Percentiles rank a stretch among this genome's conserved stretches.
Conservation (phyloP, 2,329 filamentous ascomycete genomes). For the Chaetoscypha palmicola region DNA sequence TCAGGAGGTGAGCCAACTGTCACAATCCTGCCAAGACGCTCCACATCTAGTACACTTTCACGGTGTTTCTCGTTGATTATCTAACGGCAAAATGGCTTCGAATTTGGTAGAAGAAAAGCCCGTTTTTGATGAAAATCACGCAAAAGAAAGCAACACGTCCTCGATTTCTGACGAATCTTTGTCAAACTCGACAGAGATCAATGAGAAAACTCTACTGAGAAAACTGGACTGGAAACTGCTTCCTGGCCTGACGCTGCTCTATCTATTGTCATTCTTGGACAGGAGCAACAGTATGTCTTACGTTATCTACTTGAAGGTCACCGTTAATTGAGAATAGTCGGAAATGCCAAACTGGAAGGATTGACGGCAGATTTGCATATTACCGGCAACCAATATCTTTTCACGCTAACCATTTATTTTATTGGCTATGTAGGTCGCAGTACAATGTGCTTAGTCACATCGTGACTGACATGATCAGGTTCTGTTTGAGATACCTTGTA, state of each 20-base stretch:
- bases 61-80: too few relatives aligned
- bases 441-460: too few relatives aligned
- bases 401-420: conserved; percentile 60
- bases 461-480: conserved; percentile 27
- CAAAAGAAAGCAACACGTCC: conserved; percentile 4
- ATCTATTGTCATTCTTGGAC: conserved; percentile 50
- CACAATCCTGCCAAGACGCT: too few relatives aligned
- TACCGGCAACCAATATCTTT: conserved; percentile 57
- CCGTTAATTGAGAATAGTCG: conserved; percentile 36
- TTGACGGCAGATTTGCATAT: conserved; percentile 45
- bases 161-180: conserved; percentile 16
- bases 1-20: too few relatives aligned
- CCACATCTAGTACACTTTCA: too few relatives aligned
- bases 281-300: conserved; percentile 51
- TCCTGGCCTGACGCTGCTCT: conserved; percentile 47
- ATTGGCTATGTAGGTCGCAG: conserved; percentile 45
- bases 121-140: not conserved
- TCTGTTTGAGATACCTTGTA: conserved; percentile 55
- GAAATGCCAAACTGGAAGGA: conserved; percentile 51
- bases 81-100: too few relatives aligned
- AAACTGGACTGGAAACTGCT: conserved; percentile 48
- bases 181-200: conserved; percentile 32
- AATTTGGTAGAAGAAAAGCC: conserved; percentile 5
- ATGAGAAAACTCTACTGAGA: conserved; percentile 50
- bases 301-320: not conserved